phyloP scores from a whole-genome alignment of 2,329 filamentous ascomycete species.

The Clonostachys sp. region DNA sequence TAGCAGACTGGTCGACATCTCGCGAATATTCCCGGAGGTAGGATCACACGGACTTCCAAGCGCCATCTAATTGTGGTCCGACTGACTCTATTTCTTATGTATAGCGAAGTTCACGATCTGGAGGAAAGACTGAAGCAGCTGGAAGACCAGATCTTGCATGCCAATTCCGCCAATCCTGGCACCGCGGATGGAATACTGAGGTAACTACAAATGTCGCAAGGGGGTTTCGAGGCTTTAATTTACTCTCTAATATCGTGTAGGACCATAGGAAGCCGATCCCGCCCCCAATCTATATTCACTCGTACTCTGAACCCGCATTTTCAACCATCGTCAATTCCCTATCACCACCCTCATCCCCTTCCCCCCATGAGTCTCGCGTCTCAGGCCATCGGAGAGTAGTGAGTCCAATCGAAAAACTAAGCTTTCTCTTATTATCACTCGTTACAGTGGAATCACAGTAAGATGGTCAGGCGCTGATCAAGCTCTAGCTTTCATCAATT shows the following conservation, averaged over 20 bases:
- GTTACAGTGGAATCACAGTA: too few relatives aligned
- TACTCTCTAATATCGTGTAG: too few relatives aligned
- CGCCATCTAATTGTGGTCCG: background rate
- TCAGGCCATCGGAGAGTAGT: background rate
- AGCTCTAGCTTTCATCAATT: background rate
- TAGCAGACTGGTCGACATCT: background rate
- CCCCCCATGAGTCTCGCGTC: background rate
- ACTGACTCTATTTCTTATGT: background rate
- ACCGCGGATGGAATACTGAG: background rate
- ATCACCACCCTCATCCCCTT: slow-evolving; percentile 1
- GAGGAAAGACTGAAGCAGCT: background rate
- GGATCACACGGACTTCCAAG: background rate
- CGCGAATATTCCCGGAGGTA: slow-evolving; percentile 1
- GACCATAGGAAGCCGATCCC: too few relatives aligned
- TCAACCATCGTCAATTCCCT: too few relatives aligned
- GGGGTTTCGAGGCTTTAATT: too few relatives aligned
- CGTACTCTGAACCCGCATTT: too few relatives aligned
- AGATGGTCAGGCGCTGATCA: too few relatives aligned
- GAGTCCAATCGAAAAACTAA: too few relatives aligned
- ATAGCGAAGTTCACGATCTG: background rate
- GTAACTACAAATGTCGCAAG: too few relatives aligned
- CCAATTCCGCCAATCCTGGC: background rate
- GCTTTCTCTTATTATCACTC: too few relatives aligned
- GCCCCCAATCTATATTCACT: too few relatives aligned
- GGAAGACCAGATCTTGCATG: background rate